Evolutionary conservation across 1,139 yeast species (phyloP).

Genomic region (Trichomonascaceae sp.): DNA sequence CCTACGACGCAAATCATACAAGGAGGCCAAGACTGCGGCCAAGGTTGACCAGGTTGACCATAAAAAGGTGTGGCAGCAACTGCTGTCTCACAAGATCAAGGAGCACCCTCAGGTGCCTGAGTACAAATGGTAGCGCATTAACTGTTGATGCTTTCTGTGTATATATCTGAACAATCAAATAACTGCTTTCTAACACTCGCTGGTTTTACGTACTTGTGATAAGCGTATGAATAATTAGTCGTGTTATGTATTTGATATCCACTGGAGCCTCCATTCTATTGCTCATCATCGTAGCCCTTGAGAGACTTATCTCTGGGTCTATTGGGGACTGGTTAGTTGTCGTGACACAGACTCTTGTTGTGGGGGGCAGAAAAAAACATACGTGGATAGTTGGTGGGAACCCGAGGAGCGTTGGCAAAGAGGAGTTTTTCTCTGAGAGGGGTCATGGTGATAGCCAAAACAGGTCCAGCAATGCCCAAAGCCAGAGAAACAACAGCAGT

Average conservation of each 20-base stretch:
- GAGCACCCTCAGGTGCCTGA: conserved; percentile 14
- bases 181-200: too few species aligned
- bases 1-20: conserved; percentile 48
- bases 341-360: too few species aligned
- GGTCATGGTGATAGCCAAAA: conserved; percentile 43
- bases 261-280: too few species aligned
- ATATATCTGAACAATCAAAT: too few species aligned
- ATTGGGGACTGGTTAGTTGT: conserved; percentile 16
- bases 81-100: conserved; percentile 15
- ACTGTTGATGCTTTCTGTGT: too few species aligned
- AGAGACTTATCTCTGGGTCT: conserved; percentile 21
- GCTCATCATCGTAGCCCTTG: conserved; percentile 25
- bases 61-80: conserved; percentile 18
- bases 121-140: conserved; percentile 26
- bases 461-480: conserved; percentile 58
- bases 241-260: too few species aligned
- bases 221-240: too few species aligned
- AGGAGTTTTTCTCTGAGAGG: conserved; percentile 61
- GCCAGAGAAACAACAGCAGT: conserved; percentile 60
- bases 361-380: too few species aligned
- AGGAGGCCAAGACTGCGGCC: conserved; percentile 36
- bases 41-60: conserved; percentile 32
- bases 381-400: conserved; percentile 58
- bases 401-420: conserved; percentile 53
- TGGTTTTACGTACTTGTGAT: too few species aligned